phyloP scores from a whole-genome alignment of 2,329 filamentous ascomycete species.

The Cadophora sp. region DNA sequence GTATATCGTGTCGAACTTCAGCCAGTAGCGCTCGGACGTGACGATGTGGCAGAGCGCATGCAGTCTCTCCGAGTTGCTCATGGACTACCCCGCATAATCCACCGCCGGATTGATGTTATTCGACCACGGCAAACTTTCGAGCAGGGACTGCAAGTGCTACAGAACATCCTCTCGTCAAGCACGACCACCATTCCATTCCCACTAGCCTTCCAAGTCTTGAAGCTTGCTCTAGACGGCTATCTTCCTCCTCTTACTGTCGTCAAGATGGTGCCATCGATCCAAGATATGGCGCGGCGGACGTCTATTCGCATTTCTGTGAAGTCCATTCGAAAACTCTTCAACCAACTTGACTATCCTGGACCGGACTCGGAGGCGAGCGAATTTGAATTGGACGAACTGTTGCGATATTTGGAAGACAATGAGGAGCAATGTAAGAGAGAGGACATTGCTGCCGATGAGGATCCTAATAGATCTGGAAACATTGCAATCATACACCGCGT shows the following conservation, averaged over 20 bases:
- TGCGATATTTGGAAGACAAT: conserved; percentile 41
- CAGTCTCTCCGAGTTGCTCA: conserved; percentile 39
- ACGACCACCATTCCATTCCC: conserved; percentile 53
- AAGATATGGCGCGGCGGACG: conserved; percentile 40
- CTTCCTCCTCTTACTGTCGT: conserved; percentile 61
- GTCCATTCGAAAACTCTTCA: conserved; percentile 60
- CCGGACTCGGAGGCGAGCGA: conserved; percentile 55
- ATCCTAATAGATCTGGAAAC: conserved; percentile 29
- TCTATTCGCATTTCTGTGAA: conserved; percentile 54
- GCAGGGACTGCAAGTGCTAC: conserved; percentile 31
- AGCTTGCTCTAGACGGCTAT: conserved; percentile 67
- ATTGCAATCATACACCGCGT: conserved; percentile 38
- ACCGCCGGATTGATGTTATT: conserved; percentile 29
- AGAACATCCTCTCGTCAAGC: conserved; percentile 35
- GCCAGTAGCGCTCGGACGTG: not conserved
- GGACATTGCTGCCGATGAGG: conserved; percentile 41
- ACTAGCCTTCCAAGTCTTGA: conserved; percentile 67
- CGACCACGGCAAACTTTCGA: conserved; percentile 27
- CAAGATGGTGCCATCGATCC: conserved; percentile 51
- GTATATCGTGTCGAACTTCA: conserved; percentile 54
- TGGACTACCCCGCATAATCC: conserved; percentile 44
- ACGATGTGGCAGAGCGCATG: conserved; percentile 42
- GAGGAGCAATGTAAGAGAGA: conserved; percentile 47
- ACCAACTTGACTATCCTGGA: conserved; percentile 59
- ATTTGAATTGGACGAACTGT: conserved; percentile 50